These are phyloP conservation scores for Populus hybrid DNA, from an alignment of 441 rosid genomes.

Conservation along the genomic window DNA sequence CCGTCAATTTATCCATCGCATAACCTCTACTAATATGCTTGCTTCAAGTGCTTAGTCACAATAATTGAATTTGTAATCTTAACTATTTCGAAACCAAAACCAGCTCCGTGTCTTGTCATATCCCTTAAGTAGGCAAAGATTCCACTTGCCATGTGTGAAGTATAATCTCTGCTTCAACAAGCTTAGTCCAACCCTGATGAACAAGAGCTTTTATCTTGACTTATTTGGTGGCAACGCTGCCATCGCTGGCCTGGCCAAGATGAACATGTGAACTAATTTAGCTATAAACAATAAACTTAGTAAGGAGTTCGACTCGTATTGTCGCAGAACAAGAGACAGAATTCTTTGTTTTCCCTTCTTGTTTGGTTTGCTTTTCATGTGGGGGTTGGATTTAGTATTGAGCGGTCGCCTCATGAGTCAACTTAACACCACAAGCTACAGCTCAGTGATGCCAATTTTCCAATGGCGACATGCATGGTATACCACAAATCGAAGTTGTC, in stretches of 20 bases:
- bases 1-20: neutral
- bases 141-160: neutral
- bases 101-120: neutral
- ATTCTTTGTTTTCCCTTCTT: neutral
- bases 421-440: no score
- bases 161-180: neutral
- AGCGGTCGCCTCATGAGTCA: no score
- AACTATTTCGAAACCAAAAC: neutral
- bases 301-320: neutral
- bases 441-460: no score
- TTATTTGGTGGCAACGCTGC: neutral
- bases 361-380: neutral
- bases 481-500: no score
- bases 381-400: no score
- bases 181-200: constrained; percentile 1
- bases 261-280: neutral
- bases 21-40: neutral
- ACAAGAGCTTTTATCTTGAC: neutral
- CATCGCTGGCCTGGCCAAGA: neutral
- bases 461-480: no score
- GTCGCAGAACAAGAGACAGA: neutral
- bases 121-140: neutral
- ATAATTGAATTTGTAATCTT: neutral
- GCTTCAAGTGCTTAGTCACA: neutral
- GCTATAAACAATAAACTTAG: neutral